Conservation (phyloP, 371 early-diverging fungal genomes). For the Dichotomocladium elegans region DNA sequence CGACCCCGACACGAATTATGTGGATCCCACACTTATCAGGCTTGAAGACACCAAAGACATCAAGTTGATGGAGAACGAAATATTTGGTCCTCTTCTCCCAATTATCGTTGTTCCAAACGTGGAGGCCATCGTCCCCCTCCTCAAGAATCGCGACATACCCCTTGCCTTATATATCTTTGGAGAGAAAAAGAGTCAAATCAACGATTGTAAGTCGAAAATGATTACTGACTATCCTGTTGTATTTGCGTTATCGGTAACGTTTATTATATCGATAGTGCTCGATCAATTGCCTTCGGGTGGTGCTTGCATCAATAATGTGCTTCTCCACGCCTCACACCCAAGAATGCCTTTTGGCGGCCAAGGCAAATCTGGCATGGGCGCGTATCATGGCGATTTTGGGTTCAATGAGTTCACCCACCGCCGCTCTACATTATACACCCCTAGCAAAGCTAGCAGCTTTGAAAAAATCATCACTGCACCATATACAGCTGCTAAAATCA, state of each 20-base stretch:
- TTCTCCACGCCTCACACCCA: conserved; percentile 37
- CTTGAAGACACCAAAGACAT: conserved; percentile 39
- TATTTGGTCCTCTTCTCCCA: conserved; percentile 47
- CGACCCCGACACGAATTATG: conserved; percentile 53
- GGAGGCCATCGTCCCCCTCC: neutral
- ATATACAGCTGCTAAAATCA: conserved; percentile 32
- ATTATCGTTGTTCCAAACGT: neutral
- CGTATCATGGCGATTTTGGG: conserved; percentile 75
- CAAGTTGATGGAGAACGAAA: conserved; percentile 67
- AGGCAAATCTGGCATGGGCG: conserved; percentile 59
- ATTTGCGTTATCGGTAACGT: conserved; percentile 48
- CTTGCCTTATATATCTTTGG: neutral
- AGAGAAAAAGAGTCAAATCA: neutral
- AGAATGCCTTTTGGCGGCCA: conserved; percentile 8
- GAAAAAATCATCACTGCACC: conserved; percentile 46
- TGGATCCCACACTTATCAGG: conserved; percentile 67
- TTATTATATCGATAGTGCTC: conserved; percentile 22
- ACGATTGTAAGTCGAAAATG: neutral
- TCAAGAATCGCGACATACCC: neutral
- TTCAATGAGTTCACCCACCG: conserved; percentile 72
- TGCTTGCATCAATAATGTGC: conserved; percentile 66
- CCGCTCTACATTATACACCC: conserved; percentile 50
- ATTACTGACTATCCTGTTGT: too few species aligned
- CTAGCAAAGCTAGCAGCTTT: conserved; percentile 31
- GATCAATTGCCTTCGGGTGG: conserved; percentile 56